Conservation (phyloP, 805 yeast genomes). For the Myxozyma lipomycoides region DNA sequence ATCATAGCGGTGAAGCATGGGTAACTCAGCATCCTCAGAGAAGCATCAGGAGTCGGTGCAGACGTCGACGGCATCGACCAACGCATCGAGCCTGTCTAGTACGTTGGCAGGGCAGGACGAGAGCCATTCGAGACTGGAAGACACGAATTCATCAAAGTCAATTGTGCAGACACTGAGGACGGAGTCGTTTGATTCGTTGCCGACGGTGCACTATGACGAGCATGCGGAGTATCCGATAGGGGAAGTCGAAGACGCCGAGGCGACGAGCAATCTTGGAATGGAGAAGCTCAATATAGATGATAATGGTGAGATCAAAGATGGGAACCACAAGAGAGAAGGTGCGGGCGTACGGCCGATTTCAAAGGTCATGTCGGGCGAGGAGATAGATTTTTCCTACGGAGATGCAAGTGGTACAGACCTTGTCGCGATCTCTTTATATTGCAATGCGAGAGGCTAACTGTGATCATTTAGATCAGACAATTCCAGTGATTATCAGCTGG, state of each 20-base stretch:
- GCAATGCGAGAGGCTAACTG: not conserved
- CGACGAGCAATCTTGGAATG: constrained; percentile 1
- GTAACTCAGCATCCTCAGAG: constrained; percentile 26
- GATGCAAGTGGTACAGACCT: constrained; percentile 24
- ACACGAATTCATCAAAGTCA: not conserved
- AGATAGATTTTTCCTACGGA: constrained; percentile 32
- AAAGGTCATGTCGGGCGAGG: constrained; percentile 37
- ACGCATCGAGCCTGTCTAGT: not conserved
- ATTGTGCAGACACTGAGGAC: constrained; percentile 7
- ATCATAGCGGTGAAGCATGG: too few species aligned
- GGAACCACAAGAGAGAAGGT: constrained; percentile 29
- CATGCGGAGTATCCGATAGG: constrained; percentile 1
- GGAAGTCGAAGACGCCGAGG: constrained; percentile 11
- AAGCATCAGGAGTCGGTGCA: constrained; percentile 9
- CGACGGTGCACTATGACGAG: constrained; percentile 21
- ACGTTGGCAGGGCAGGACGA: not conserved
- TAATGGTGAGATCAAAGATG: constrained; percentile 8
- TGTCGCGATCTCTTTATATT: not conserved
- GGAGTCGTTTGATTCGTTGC: constrained; percentile 19
- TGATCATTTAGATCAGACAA: constrained; percentile 14
- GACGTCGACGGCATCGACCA: constrained; percentile 13
- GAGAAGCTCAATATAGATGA: constrained; percentile 11
- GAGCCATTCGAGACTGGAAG: constrained; percentile 1
- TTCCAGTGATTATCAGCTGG: constrained; percentile 77
- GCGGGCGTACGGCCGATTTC: constrained; percentile 31